Evolutionary conservation across 1,284 basidiomycete genomes (phyloP), one percentile per base, ranked within the genome.

Genomic region (Ustilago crameri): DNA sequence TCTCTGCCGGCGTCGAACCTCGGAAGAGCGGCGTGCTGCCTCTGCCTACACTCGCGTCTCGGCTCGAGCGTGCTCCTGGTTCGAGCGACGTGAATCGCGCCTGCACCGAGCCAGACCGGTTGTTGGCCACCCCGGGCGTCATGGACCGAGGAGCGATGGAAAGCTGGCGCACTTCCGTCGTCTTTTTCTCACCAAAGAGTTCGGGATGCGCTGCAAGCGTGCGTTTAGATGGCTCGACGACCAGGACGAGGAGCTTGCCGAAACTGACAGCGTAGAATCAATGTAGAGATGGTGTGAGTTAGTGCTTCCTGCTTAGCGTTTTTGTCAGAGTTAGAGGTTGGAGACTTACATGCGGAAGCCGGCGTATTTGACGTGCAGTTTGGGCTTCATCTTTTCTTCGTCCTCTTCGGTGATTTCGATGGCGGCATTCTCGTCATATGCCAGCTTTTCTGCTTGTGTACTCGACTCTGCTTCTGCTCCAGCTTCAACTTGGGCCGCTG

Each of bases 241-340:
- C 77, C 32, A 80, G 62, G 2, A 80, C 71, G 17, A 80, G 68
- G 47, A 79, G 66, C 47, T 74, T 74, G 55, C 78, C 78, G 52
- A 79, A 81, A 22, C 74, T 79, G 51, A 52, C n/a, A n/a, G n/a
- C n/a, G n/a, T 3, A 27, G 41, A 22, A 34, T 22, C 27, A 22
- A n/a, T 14, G 20, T 23, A 20, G 17, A 27, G 18, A 9, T 9
- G 23, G 17, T 41, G 47, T 43, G 26, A 60, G 48, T 26, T n/a
- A n/a, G n/a, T n/a, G n/a, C n/a, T n/a, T n/a, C n/a, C n/a, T n/a
- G n/a, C n/a, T n/a, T n/a, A n/a, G n/a, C n/a, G n/a, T n/a, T n/a
- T n/a, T n/a, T n/a, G n/a, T n/a, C n/a, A n/a, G n/a, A n/a, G n/a
- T n/a, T n/a, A n/a, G n/a, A n/a, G n/a, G n/a, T n/a, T n/a, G n/a